Conservation (phyloP, 257 asterid genomes). For the Rubia yunnanensis region DNA sequence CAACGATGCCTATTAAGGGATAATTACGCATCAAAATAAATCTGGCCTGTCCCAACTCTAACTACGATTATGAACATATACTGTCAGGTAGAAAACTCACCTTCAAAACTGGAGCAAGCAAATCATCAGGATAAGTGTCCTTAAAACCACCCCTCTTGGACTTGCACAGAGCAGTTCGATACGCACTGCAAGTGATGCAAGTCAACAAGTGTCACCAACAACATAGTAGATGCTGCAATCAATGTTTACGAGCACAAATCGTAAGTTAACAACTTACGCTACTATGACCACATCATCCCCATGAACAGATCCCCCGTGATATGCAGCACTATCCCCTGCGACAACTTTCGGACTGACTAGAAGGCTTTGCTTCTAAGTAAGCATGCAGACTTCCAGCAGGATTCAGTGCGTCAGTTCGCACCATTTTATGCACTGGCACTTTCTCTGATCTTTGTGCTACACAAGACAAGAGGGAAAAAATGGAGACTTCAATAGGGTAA, state of each 20-base stretch:
- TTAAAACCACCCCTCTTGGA: too few relatives aligned
- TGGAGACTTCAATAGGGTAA: neutral
- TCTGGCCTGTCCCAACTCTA: too few relatives aligned
- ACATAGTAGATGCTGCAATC: neutral
- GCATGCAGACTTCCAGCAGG: constrained; percentile 99
- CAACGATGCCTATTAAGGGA: too few relatives aligned
- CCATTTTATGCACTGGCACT: constrained; percentile 86
- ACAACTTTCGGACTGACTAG: constrained; percentile 45
- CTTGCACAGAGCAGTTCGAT: too few relatives aligned
- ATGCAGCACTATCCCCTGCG: constrained; percentile 94
- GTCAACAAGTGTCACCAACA: constrained; percentile 1
- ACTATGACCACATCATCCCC: constrained; percentile 96
- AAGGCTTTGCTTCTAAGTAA: constrained; percentile 56
- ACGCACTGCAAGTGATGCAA: too few relatives aligned
- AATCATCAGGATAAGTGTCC: too few relatives aligned
- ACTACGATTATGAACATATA: too few relatives aligned
- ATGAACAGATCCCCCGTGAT: constrained; percentile 69
- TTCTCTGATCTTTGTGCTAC: constrained; percentile 65
- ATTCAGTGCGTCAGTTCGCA: constrained; percentile 82
- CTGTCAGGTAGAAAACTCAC: too few relatives aligned
- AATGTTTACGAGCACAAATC: neutral
- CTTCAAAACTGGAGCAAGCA: too few relatives aligned
- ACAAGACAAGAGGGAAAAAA: constrained; percentile 15
- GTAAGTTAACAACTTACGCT: constrained; percentile 16
- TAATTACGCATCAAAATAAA: too few relatives aligned